phyloP scores from a whole-genome alignment of 805 yeast genomes.

The Suhomyces kilbournensis region DNA sequence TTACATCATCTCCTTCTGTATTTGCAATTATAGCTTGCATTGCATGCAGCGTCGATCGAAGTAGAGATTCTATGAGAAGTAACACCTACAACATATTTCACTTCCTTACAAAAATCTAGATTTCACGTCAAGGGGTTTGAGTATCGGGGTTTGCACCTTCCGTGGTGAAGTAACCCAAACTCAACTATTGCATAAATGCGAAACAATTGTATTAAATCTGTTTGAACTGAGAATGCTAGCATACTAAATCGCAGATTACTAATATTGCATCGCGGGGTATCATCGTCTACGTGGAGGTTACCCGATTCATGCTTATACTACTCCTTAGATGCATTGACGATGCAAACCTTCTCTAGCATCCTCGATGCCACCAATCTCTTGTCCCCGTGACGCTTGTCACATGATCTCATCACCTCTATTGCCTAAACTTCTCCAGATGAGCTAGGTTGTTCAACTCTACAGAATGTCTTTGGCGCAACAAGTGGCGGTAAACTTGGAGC shows the following conservation, averaged over 20 bases:
- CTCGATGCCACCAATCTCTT: too few relatives aligned
- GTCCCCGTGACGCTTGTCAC: background rate
- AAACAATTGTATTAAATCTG: background rate
- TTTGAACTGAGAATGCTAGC: background rate
- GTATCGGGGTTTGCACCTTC: background rate
- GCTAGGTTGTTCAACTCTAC: background rate
- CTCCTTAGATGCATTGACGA: background rate
- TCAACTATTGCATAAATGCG: too few relatives aligned
- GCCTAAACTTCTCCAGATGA: background rate
- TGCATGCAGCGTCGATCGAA: background rate
- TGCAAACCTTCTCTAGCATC: too few relatives aligned
- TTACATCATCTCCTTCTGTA: background rate
- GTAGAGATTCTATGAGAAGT: background rate
- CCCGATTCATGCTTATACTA: background rate
- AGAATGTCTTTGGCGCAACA: conserved; percentile 21
- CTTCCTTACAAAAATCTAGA: background rate
- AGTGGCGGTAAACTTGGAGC: conserved; percentile 42
- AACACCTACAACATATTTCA: background rate
- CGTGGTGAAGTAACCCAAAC: background rate
- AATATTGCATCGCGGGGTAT: background rate
- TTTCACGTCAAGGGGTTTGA: background rate
- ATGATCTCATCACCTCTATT: background rate
- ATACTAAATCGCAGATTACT: too few relatives aligned
- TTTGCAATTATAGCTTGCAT: background rate
- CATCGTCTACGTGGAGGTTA: background rate